A percentile compares a stretch with the other conserved stretches of the same genome.
phyloP scores from a whole-genome alignment of 441 rosid genomes.

The Brassica balearica region DNA sequence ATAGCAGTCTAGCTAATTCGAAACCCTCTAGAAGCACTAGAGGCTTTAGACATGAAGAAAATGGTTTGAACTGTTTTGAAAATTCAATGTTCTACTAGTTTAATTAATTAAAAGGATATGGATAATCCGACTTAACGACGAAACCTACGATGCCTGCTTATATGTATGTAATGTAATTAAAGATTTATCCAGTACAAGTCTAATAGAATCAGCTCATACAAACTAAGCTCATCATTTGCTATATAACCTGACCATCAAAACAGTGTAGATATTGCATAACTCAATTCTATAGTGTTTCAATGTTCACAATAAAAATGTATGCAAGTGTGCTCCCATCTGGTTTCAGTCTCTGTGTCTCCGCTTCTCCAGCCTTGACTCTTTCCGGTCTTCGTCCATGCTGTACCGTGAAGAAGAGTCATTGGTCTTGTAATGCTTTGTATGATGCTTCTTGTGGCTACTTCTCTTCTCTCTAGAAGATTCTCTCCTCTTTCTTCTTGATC shows the following conservation, averaged over 20 bases:
- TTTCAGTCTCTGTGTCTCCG: constrained; percentile 54
- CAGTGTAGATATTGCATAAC: constrained; percentile 9
- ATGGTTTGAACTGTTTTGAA: too few species aligned
- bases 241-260: constrained; percentile 15
- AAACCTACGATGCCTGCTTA: too few species aligned
- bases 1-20: too few species aligned
- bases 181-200: neutral
- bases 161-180: neutral
- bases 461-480: constrained; percentile 67
- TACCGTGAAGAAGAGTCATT: constrained; percentile 55
- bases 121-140: too few species aligned
- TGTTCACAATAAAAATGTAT: neutral
- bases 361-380: constrained; percentile 60
- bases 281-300: constrained; percentile 5
- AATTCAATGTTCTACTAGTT: too few species aligned
- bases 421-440: constrained; percentile 54
- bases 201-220: neutral
- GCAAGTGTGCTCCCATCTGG: neutral
- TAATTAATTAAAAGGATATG: too few species aligned
- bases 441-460: constrained; percentile 66
- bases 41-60: too few species aligned
- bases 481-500: constrained; percentile 54
- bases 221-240: constrained; percentile 20
- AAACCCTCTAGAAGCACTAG: too few species aligned
- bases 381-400: constrained; percentile 47